Conservation (phyloP, 257 asterid genomes). For the Ilex asprella region DNA sequence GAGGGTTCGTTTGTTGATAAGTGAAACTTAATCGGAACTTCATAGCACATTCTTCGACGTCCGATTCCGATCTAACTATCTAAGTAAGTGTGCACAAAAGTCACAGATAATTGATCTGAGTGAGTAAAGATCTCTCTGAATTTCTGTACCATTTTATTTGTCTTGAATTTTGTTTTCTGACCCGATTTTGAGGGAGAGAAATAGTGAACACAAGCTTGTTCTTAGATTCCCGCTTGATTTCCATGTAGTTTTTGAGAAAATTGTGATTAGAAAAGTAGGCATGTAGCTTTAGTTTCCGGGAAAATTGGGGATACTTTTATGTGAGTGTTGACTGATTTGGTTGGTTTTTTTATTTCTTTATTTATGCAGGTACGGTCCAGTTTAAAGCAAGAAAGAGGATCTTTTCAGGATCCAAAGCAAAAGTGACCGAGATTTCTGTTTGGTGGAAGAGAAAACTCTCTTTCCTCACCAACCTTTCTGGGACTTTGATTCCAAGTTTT, state of each 20-base stretch:
- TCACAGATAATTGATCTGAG: no score
- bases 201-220: conserved; percentile 26
- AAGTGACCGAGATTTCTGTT: background rate
- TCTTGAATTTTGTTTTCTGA: conserved; percentile 24
- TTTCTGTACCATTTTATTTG: background rate
- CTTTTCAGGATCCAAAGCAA: conserved; percentile 25
- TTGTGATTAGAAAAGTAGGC: background rate
- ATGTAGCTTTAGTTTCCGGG: background rate
- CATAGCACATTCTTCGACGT: no score
- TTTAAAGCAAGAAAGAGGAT: conserved; percentile 17
- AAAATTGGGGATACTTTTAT: conserved; percentile 12
- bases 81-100: no score
- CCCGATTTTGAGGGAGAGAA: conserved; percentile 40
- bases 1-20: no score
- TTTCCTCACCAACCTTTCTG: background rate
- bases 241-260: no score
- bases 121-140: no score
- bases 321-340: conserved; percentile 18
- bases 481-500: background rate
- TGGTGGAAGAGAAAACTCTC: background rate
- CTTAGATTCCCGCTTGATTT: conserved; percentile 3
- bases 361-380: conserved; percentile 36
- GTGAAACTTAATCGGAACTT: no score
- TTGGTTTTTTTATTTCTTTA: conserved; percentile 18
- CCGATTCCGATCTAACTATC: no score